Percentiles rank a stretch among this genome's conserved stretches.
These are phyloP conservation scores for Albatrellus ellisii DNA, from an alignment of 768 basidiomycete species.

Conservation along the genomic window DNA sequence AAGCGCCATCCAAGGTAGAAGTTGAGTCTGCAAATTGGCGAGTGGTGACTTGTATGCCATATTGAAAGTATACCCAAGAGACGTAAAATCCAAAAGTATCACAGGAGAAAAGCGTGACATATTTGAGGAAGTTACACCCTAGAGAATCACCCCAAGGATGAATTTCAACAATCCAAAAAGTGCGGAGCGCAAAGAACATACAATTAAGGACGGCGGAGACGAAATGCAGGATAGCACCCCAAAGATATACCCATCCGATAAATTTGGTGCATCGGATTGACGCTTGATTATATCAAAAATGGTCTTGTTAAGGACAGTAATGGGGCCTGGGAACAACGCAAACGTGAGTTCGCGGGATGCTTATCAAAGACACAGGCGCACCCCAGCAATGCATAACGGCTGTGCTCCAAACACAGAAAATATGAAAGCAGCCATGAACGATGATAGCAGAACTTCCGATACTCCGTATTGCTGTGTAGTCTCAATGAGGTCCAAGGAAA, in stretches of 20 bases:
- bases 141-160: too few relatives aligned
- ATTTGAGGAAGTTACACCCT: conserved; percentile 77
- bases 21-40: conserved; percentile 41
- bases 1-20: conserved; percentile 30
- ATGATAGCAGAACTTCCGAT: conserved; percentile 68
- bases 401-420: conserved; percentile 85
- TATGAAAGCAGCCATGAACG: conserved; percentile 83
- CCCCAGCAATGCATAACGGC: conserved; percentile 84
- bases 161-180: too few relatives aligned
- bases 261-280: conserved; percentile 55
- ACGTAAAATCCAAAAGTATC: conserved; percentile 93
- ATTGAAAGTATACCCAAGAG: conserved; percentile 82
- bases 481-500: conserved; percentile 85
- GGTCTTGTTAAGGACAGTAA: conserved; percentile 87
- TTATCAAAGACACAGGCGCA: conserved; percentile 27
- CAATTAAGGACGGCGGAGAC: conserved; percentile 70
- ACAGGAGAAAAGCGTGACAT: conserved; percentile 83
- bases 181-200: conserved; percentile 19
- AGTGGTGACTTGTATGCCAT: conserved; percentile 75
- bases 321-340: conserved; percentile 49
- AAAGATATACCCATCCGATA: conserved; percentile 86
- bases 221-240: conserved; percentile 83
- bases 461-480: conserved; percentile 86
- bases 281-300: conserved; percentile 63
- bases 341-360: background rate